A percentile compares a stretch with the other conserved stretches of the same genome.
Conservation (phyloP, 208 protist species). For the Phytomonas francai region DNA sequence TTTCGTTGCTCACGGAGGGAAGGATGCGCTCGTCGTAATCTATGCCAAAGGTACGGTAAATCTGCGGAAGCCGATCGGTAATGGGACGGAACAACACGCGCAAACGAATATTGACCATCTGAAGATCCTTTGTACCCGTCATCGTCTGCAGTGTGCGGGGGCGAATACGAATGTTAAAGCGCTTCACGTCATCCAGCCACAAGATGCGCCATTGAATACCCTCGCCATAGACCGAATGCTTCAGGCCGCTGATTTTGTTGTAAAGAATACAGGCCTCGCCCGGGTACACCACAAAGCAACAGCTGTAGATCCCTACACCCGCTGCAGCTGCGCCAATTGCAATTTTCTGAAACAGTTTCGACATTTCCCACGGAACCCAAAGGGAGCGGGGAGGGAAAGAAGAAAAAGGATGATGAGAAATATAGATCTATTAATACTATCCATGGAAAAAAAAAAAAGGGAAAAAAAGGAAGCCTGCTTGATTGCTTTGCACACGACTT, state of each 20-base stretch:
- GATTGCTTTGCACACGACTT: background rate
- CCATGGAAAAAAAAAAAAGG: background rate
- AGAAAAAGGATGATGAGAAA: conserved; percentile 10
- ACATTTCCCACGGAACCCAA: conserved; percentile 29
- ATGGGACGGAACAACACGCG: conserved; percentile 87
- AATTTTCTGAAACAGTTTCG: conserved; percentile 54
- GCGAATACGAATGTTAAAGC: conserved; percentile 94
- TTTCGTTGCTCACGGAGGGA: conserved; percentile 96
- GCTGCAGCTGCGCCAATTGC: conserved; percentile 51
- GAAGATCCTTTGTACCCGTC: conserved; percentile 91
- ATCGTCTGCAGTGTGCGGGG: conserved; percentile 86
- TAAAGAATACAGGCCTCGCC: conserved; percentile 89
- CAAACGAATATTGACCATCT: conserved; percentile 91
- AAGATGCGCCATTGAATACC: conserved; percentile 89
- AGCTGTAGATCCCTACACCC: conserved; percentile 78
- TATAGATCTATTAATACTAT: background rate
- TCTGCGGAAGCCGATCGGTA: conserved; percentile 73
- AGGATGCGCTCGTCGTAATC: conserved; percentile 97
- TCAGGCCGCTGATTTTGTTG: conserved; percentile 86
- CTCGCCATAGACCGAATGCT: conserved; percentile 85
- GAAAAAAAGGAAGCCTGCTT: background rate
- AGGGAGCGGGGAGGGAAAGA: conserved; percentile 10
- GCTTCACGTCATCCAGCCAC: conserved; percentile 93
- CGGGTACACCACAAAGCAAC: conserved; percentile 87
- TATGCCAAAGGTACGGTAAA: conserved; percentile 88